Evolutionary conservation across 2,329 filamentous ascomycete species (phyloP).

Genomic region (Gaeumannomyces sp.): DNA sequence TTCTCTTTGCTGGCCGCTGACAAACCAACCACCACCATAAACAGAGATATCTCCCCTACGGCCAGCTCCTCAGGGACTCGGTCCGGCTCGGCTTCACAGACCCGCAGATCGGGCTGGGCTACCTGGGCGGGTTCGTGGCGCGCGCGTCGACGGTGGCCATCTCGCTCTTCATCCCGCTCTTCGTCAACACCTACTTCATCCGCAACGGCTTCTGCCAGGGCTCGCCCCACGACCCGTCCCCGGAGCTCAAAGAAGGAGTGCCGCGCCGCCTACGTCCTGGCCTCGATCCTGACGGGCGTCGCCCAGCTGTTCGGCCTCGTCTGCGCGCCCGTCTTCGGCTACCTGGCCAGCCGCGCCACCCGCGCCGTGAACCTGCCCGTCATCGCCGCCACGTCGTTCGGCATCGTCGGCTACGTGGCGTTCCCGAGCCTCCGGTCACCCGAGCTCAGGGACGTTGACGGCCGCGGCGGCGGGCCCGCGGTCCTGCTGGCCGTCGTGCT

Average conservation of each 20-base stretch:
- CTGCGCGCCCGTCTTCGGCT: slow-evolving; percentile 82
- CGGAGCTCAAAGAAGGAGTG: slow-evolving; percentile 82
- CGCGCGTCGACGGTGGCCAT: slow-evolving; percentile 92
- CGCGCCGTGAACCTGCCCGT: slow-evolving; percentile 62
- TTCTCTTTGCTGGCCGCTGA: background rate
- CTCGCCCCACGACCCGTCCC: slow-evolving; percentile 55
- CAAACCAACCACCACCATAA: background rate
- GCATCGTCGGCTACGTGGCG: slow-evolving; percentile 68
- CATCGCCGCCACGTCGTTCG: slow-evolving; percentile 62
- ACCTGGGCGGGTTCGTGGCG: slow-evolving; percentile 90
- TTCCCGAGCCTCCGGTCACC: slow-evolving; percentile 76
- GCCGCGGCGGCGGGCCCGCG: slow-evolving; percentile 58
- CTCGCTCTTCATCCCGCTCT: slow-evolving; percentile 88
- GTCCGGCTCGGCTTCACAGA: slow-evolving; percentile 68
- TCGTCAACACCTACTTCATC: slow-evolving; percentile 87
- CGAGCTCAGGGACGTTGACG: slow-evolving; percentile 58
- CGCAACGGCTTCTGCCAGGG: slow-evolving; percentile 70
- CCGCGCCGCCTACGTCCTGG: slow-evolving; percentile 77
- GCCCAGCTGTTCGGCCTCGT: slow-evolving; percentile 83
- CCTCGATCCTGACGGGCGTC: slow-evolving; percentile 79
- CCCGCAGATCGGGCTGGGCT: slow-evolving; percentile 75
- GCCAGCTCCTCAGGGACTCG: slow-evolving; percentile 54
- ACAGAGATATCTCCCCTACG: slow-evolving; percentile 41
- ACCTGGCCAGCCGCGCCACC: slow-evolving; percentile 61
- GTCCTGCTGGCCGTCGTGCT: slow-evolving; percentile 74